Evolutionary conservation across 129 eudicot species (phyloP), one percentile per base, ranked within the genome.

Genomic region (Saussurea involucrata): DNA sequence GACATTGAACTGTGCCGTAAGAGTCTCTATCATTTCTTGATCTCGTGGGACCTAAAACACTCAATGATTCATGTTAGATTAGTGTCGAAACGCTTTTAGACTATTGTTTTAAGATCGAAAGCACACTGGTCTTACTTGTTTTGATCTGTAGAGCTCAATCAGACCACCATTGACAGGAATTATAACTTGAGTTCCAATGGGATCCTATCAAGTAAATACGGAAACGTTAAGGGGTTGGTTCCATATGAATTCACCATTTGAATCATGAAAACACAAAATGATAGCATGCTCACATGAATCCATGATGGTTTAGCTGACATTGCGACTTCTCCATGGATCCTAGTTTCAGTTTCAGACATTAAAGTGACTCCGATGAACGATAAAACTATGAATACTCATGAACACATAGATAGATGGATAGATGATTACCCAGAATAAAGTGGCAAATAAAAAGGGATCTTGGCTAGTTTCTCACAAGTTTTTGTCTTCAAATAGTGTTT

Each of bases 291-390:
- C 34, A 71, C 78, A 66, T 72, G 78, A 73, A 17, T 82, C 98
- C 98, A 94, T 71, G 79, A 77, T 49, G 93, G 80, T 67, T 85
- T 85, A 49, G 81, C 76, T 27, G 96, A 91, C 67, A 91, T 83
- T 37, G 90, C 90, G 17, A 89, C 96, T 22, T 89, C 98, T 17
- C 98, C 97, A 87, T 87, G 97, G 55, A 91, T 27, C 81, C 97
- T 94, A 82, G n/a, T 66, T 18, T 66, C 24, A 46, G 42, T 74
- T 58, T 20, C 80, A 77, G 22, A 44, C 27, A 57, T 69, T 44
- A 69, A 66, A 68, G 9, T 21, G 15, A 18, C 0, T 55, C 24
- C 22, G 1, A 24, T 49, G 8, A 36, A 40, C 34, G 46, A 22
- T 36, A 4, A 67, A 64, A 18, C 33, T 31, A 68, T 64, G 57